Evolutionary conservation across 306 rosid genomes (phyloP).

Genomic region (Comarum palustre): DNA sequence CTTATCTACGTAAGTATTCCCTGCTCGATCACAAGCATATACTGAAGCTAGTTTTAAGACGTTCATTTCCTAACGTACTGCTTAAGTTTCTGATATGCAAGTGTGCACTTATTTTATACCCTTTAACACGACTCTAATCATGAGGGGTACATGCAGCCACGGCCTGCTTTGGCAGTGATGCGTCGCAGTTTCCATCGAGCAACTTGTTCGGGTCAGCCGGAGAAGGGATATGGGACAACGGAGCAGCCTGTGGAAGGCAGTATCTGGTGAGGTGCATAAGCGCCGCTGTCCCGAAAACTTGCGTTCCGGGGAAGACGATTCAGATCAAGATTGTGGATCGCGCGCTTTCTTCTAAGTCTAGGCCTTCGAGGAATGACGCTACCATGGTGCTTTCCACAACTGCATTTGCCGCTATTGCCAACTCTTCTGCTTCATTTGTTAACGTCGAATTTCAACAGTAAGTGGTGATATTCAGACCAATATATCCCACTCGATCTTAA

Average conservation of each 20-base stretch:
- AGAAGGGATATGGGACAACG: slow-evolving; percentile 87
- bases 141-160: slow-evolving; percentile 41
- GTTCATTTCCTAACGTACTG: not conserved
- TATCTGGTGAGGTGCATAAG: slow-evolving; percentile 72
- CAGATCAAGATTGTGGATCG: slow-evolving; percentile 68
- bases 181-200: slow-evolving; percentile 47
- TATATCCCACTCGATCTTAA: not conserved
- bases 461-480: slow-evolving; percentile 10
- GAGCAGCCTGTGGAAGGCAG: slow-evolving; percentile 77
- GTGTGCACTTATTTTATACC: not conserved
- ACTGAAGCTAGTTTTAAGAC: not conserved
- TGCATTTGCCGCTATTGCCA: slow-evolving; percentile 58
- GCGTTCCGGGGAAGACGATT: slow-evolving; percentile 49
- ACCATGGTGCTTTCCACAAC: slow-evolving; percentile 56
- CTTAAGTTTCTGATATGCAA: not conserved
- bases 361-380: slow-evolving; percentile 32
- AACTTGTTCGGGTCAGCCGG: slow-evolving; percentile 72
- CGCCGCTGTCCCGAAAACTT: slow-evolving; percentile 39
- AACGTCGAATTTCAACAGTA: slow-evolving; percentile 68
- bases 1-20: slow-evolving; percentile 53
- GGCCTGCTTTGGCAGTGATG: slow-evolving; percentile 43
- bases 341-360: slow-evolving; percentile 40
- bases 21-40: not conserved
- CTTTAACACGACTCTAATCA: not conserved
- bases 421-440: slow-evolving; percentile 35